phyloP scores from a whole-genome alignment of 2,329 filamentous ascomycete species.

The Aspergillaceae sp. region DNA sequence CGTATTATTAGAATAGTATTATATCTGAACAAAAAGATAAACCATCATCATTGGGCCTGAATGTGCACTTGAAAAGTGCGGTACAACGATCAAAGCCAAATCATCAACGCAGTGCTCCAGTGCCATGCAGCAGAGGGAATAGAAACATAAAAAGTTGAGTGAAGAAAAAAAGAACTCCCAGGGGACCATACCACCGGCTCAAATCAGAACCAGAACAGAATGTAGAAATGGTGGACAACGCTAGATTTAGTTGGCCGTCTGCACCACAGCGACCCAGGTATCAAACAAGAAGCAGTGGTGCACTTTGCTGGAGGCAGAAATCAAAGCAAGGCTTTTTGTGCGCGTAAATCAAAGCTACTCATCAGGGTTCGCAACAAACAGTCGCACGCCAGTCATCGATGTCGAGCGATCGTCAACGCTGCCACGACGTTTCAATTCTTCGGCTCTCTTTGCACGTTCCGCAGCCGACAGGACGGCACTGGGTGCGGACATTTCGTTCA shows the following conservation, averaged over 20 bases:
- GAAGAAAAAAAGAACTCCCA: not conserved
- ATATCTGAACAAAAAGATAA: not conserved
- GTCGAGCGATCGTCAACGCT: constrained; percentile 43
- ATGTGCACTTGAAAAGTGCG: constrained; percentile 2
- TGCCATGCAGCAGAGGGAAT: not conserved
- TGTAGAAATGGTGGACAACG: not conserved
- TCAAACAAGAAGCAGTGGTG: not conserved
- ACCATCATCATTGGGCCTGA: constrained; percentile 7
- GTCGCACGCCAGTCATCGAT: constrained; percentile 38
- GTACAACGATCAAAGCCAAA: constrained; percentile 4
- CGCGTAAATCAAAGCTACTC: not conserved
- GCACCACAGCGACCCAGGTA: not conserved
- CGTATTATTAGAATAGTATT: constrained; percentile 12
- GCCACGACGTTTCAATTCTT: constrained; percentile 38
- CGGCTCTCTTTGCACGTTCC: constrained; percentile 33
- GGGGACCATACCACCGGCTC: not conserved
- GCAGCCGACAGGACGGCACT: constrained; percentile 31
- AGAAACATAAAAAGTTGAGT: not conserved
- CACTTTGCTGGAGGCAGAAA: no score
- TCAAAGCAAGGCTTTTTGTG: not conserved
- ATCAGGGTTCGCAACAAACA: constrained; percentile 43
- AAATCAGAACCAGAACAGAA: not conserved
- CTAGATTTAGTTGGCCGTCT: not conserved
- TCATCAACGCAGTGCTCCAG: not conserved
- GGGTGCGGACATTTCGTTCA: constrained; percentile 44